Evolutionary conservation across 169 alveolate species (phyloP), one percentile per base, ranked within the genome.

Genomic region (Perkinsus chesapeaki): DNA sequence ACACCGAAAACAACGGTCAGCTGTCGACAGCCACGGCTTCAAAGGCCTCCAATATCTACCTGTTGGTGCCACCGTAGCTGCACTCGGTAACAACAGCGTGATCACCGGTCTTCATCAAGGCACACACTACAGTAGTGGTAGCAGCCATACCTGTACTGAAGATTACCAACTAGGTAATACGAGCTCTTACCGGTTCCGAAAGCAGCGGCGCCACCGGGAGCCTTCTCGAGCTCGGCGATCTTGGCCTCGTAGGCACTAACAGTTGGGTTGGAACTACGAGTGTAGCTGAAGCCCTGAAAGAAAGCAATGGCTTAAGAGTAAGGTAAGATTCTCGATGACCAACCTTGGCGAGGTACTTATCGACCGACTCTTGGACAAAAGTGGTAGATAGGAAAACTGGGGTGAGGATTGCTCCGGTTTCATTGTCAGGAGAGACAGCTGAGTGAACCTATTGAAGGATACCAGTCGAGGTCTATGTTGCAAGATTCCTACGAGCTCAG

Each of bases 1-100:
- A 1, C 0, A 27, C 27, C 9, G 23, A 16, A 60, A 34, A 27
- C 3, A 16, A 60, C 27, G 23, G 82, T 0, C 82, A 60, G 82
- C 12, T 1, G 82, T 12, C 82, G 31, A 7, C 82, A 60, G 12
- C 82, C 23, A 60, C 36, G 82, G 23, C 12, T 3, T 20, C 23
- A 7, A 60, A 9, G 27, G 27, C 16, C 60, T 5, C 16, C 60
- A 43, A 9, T 43, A 27, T 27, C 1, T 72, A 47, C 10, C 96
- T 94, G 94, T 94, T 94, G 36, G 97, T 94, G 38, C 97, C 97
- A 10, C 97, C 97, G 91, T 96, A 96, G 73, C 95, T 91, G 94
- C 97, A 95, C 19, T 91, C 94, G 43, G 96, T 93, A 91, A 95
- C 93, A 12, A 96, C 94, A 93, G 94, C 39, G 93, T 92, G 95